Evolutionary conservation across 2,329 filamentous ascomycete genomes (phyloP).

Genomic region (Aureobasidium sp.): DNA sequence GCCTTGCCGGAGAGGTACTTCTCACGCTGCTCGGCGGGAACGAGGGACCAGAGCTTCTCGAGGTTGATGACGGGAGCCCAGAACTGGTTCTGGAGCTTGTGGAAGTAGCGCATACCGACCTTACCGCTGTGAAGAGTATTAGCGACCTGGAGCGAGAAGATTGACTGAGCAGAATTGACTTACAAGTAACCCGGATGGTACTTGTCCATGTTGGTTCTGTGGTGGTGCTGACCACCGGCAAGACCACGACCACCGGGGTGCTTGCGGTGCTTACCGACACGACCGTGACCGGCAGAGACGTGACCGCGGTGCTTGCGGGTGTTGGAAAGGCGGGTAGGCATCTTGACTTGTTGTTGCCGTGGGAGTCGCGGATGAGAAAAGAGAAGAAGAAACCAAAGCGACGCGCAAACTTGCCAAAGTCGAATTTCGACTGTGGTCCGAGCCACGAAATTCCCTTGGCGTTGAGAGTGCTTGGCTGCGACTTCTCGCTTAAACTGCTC

Average conservation of each 20-base stretch:
- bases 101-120: slow-evolving; percentile 61
- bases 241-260: slow-evolving; percentile 71
- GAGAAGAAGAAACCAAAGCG: background rate
- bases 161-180: slow-evolving; percentile 52
- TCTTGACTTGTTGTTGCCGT: slow-evolving; percentile 38
- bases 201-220: slow-evolving; percentile 87
- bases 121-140: slow-evolving; percentile 58
- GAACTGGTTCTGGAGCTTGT: slow-evolving; percentile 90
- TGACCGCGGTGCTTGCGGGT: slow-evolving; percentile 88
- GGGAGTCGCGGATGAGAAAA: slow-evolving; percentile 1
- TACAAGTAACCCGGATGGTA: slow-evolving; percentile 97
- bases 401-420: slow-evolving; percentile 3
- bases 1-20: slow-evolving; percentile 76
- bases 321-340: slow-evolving; percentile 69
- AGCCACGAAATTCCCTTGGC: background rate
- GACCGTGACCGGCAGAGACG: slow-evolving; percentile 96
- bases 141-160: slow-evolving; percentile 53
- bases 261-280: slow-evolving; percentile 98
- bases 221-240: slow-evolving; percentile 99
- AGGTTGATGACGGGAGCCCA: slow-evolving; percentile 15
- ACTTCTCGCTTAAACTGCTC: background rate
- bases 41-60: slow-evolving; percentile 80
- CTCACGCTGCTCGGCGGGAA: slow-evolving; percentile 87
- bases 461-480: background rate
- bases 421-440: slow-evolving; percentile 13